Evolutionary conservation across 768 basidiomycete species (phyloP), one percentile per base, ranked within the genome.

Genomic region (Leccinum subgranulosum): DNA sequence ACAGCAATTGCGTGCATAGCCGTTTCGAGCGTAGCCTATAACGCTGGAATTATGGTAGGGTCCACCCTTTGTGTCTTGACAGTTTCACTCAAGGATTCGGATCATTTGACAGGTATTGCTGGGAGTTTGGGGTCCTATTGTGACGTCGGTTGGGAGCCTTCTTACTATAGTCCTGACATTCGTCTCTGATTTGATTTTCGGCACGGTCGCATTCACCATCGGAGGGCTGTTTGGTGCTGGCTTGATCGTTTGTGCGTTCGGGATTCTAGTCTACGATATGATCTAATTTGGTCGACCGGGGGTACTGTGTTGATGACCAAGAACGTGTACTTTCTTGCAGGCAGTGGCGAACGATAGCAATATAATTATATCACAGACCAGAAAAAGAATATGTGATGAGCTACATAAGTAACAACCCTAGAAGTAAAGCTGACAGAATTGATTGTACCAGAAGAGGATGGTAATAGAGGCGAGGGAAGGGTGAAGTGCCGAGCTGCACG

Each of bases 151-250:
- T 31, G 94, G 93, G 47, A 93, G 84, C 71, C 80, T 98, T n/a
- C 79, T 96, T n/a, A 94, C 94, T 6, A 95, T 96, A 62, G 91
- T 96, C 36, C 80, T 97, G 50, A 90, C 94, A 14, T 83, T 94
- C 49, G 65, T 92, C 15, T 84, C 88, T 43, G 94, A 98, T 72
- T 78, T 88, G 8, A 61, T 87, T 17, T 87, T 94, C 59, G 85
- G 91, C 21, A 79, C 80, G 52, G 79, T 84, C 36, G 76, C 81
- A 1, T 68, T 94, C 56, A 92, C 87, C 0, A 25, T 81, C 3
- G 88, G 87, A 81, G 90, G 91, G 55, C 60, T 94, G 19, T 47
- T 86, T 11, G 95, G 95, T 8, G 88, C 88, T 51, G 81, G 82
- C 19, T 80, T 86, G 64, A 96, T 98, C 62, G 81, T 93, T 11